Conservation (phyloP, 1,139 yeast genomes). For the Candida sp. region DNA sequence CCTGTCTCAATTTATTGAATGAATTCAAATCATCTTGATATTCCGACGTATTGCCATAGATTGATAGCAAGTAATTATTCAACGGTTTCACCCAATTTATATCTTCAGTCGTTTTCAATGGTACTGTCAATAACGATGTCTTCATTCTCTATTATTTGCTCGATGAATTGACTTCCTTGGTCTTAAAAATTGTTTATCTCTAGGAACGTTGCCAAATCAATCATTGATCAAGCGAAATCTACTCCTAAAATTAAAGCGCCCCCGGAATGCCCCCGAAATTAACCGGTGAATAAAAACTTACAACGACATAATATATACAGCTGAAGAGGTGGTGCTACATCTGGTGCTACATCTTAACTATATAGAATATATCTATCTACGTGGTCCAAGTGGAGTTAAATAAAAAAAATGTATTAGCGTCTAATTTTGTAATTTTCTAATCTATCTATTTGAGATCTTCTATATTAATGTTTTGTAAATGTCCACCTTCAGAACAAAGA, state of each 20-base stretch:
- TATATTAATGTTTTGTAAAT: conserved; percentile 7
- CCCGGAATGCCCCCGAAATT: neutral
- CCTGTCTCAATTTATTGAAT: conserved; percentile 61
- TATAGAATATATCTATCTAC: too few relatives aligned
- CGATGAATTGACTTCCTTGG: neutral
- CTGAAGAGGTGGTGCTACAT: too few relatives aligned
- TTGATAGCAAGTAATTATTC: conserved; percentile 52
- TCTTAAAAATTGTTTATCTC: neutral
- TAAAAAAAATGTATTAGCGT: too few relatives aligned
- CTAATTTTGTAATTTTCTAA: too few relatives aligned
- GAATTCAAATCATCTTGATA: conserved; percentile 53
- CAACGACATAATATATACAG: neutral
- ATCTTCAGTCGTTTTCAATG: conserved; percentile 53
- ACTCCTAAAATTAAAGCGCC: neutral
- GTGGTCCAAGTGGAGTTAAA: too few relatives aligned
- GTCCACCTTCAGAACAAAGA: conserved; percentile 29
- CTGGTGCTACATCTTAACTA: too few relatives aligned
- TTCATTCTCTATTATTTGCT: conserved; percentile 21
- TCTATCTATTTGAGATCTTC: conserved; percentile 2
- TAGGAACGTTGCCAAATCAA: neutral
- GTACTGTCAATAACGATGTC: conserved; percentile 32
- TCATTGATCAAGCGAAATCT: neutral
- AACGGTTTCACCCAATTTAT: conserved; percentile 69
- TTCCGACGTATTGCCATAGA: conserved; percentile 63
- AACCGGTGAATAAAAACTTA: neutral